Evolutionary conservation across 208 protist species (phyloP), one percentile per base, ranked within the genome.

Genomic region (Tetramitus jugosus): DNA sequence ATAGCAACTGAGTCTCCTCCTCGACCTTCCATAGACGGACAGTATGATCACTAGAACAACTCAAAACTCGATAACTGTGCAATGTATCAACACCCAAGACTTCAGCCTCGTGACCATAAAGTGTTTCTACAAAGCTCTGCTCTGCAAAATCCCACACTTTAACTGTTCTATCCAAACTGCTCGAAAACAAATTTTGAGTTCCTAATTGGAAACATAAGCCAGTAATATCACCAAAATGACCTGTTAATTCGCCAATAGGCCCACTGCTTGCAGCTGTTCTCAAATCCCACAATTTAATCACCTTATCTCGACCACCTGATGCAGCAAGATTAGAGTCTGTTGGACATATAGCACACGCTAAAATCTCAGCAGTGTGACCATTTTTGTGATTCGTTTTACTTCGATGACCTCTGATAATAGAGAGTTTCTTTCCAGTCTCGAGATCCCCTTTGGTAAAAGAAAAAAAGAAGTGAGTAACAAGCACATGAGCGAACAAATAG

Each of bases 1-100:
- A 71, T 35, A 71, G 29, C 3, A 71, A 33, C 49, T 71, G 64
- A 29, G 39, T 71, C 33, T 71, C 64, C 29, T 71, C 64, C 29
- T 35, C 35, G 8, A 71, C 39, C 33, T 71, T 71, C 64, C 64
- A 71, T 29, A 42, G 49, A 29, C 64, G 3, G 4, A 71, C 4
- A 33, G 39, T 49, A 13, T 6, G 4, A 46, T 71, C 64, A 46
- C 7, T 31, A 33, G 26, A 35, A 71, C 39, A 42, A 49, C 23
- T 71, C 23, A 71, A 8, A 49, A 26, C 35, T 20, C 17, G 10
- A 49, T 10, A 20, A 49, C 7, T 45, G 20, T 42, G n/a, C 64
- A 71, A 49, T 26, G 39, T 35, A 31, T 71, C 64, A 35, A 71
- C 35, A 33, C 64, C 10, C 10, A 29, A 17, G 20, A 71, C 64